Conservation (phyloP, 352 stramenopile species). For the Phytophthora tubulina region DNA sequence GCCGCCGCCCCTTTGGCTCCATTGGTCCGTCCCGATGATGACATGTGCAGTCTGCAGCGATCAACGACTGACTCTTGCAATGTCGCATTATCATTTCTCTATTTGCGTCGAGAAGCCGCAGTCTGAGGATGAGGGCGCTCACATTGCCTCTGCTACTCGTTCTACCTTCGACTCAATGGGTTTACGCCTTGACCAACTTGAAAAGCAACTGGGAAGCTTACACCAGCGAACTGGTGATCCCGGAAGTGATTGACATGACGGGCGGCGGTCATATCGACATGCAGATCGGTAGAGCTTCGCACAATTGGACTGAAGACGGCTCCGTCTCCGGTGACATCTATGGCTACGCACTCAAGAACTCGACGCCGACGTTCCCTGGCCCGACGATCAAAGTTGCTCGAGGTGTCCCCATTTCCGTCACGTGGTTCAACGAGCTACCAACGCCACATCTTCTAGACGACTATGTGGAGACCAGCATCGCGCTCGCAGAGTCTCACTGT, state of each 20-base stretch:
- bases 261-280: constrained; percentile 51
- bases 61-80: background rate
- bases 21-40: constrained; percentile 13
- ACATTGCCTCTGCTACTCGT: constrained; percentile 1
- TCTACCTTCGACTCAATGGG: background rate
- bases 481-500: constrained; percentile 59
- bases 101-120: constrained; percentile 15
- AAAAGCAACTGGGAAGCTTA: constrained; percentile 56
- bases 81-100: constrained; percentile 12
- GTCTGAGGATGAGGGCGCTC: constrained; percentile 8
- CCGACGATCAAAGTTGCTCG: constrained; percentile 62
- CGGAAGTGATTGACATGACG: constrained; percentile 57
- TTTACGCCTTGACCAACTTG: constrained; percentile 35
- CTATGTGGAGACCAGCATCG: constrained; percentile 55
- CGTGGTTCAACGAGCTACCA: constrained; percentile 66
- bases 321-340: constrained; percentile 51
- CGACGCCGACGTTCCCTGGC: constrained; percentile 54
- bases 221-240: constrained; percentile 42
- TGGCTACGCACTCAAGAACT: constrained; percentile 53
- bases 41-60: constrained; percentile 3
- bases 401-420: constrained; percentile 54
- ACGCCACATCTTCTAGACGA: constrained; percentile 59
- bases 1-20: constrained; percentile 6
- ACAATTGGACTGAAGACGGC: constrained; percentile 65
- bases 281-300: constrained; percentile 49